Percentiles rank a stretch among this genome's conserved stretches.
These are phyloP conservation scores for Acanthamoeba healyi DNA, from an alignment of 208 protist genomes.

Conservation along the genomic window DNA sequence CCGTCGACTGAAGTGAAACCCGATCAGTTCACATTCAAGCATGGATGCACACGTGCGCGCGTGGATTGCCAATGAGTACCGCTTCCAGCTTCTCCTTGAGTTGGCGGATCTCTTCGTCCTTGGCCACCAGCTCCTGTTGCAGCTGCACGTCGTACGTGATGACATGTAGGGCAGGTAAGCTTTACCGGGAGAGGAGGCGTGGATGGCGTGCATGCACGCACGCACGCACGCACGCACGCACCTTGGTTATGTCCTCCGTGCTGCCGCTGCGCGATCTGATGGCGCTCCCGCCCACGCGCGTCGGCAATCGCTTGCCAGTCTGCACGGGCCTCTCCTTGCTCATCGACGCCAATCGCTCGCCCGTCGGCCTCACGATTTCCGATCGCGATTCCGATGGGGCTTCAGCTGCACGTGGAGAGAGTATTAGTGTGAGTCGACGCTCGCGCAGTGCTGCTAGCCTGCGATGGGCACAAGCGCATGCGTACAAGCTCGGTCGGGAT, in stretches of 20 bases:
- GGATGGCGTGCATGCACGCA: neutral
- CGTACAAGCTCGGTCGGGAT: neutral
- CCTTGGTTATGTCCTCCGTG: neutral
- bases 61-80: too few species aligned
- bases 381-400: neutral
- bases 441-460: too few species aligned
- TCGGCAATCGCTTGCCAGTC: conserved; percentile 28
- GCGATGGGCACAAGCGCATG: too few species aligned
- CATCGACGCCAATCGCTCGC: neutral
- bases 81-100: neutral
- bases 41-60: neutral
- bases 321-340: conserved; percentile 13
- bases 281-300: conserved; percentile 10
- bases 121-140: neutral
- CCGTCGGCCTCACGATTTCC: neutral
- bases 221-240: neutral
- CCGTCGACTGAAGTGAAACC: neutral
- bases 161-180: too few species aligned
- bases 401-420: neutral
- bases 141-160: neutral
- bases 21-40: too few species aligned
- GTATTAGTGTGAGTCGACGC: too few species aligned
- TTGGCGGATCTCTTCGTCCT: neutral
- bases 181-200: neutral
- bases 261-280: neutral